Conservation (phyloP, 2,329 filamentous ascomycete genomes). For the Cryphonectria japonica region DNA sequence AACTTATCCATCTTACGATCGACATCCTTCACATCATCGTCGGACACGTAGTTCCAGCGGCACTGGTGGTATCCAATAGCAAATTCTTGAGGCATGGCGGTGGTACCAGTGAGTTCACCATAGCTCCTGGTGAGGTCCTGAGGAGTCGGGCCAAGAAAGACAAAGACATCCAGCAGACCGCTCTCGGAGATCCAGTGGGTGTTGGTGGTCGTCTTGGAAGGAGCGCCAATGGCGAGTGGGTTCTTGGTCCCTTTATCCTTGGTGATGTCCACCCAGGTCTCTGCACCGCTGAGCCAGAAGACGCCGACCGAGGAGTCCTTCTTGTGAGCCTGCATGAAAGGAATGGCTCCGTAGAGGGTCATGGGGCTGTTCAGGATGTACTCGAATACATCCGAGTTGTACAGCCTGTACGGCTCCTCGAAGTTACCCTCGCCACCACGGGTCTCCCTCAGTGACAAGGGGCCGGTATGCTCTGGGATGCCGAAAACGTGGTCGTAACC, state of each 20-base stretch:
- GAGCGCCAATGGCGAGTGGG: slow-evolving; percentile 73
- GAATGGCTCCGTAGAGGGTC: slow-evolving; percentile 97
- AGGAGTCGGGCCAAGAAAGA: slow-evolving; percentile 89
- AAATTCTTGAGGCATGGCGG: slow-evolving; percentile 89
- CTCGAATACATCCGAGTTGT: slow-evolving; percentile 97
- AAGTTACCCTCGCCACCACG: slow-evolving; percentile 86
- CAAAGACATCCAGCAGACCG: slow-evolving; percentile 87
- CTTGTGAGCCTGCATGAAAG: slow-evolving; percentile 96
- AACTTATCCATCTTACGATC: slow-evolving; percentile 95
- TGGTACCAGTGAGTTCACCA: slow-evolving; percentile 87
- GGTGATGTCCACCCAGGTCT: slow-evolving; percentile 95
- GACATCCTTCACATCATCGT: slow-evolving; percentile 95
- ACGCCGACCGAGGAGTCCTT: slow-evolving; percentile 93
- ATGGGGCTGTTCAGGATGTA: slow-evolving; percentile 97
- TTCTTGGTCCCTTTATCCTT: slow-evolving; percentile 77
- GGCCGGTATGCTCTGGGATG: slow-evolving; percentile 89
- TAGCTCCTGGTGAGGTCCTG: slow-evolving; percentile 82
- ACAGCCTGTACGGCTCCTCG: slow-evolving; percentile 87
- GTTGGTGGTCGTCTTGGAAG: slow-evolving; percentile 73
- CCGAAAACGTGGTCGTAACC: slow-evolving; percentile 93
- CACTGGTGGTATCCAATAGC: slow-evolving; percentile 95
- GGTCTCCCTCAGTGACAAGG: slow-evolving; percentile 86
- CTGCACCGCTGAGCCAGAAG: slow-evolving; percentile 96
- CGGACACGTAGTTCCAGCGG: slow-evolving; percentile 97
- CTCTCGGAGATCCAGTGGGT: slow-evolving; percentile 98